phyloP scores from a whole-genome alignment of 2,329 filamentous ascomycete genomes.

The Elsinoe necatrix region DNA sequence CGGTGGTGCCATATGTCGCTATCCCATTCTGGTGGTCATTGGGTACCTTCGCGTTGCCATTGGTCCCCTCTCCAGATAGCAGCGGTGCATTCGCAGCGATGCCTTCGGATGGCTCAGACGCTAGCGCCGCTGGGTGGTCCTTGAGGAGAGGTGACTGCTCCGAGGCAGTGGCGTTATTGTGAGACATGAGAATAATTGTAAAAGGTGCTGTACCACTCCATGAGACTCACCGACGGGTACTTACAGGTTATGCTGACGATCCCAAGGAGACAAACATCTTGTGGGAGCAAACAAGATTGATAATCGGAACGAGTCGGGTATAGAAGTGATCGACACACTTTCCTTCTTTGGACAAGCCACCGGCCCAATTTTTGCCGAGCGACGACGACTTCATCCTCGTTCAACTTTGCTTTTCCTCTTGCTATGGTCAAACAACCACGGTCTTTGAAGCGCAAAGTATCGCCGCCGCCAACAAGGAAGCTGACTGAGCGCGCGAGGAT shows the following conservation, averaged over 20 bases:
- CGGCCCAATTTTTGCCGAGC: slow-evolving; percentile 4
- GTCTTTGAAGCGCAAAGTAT: slow-evolving; percentile 20
- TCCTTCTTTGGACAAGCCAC: neutral
- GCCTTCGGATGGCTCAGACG: neutral
- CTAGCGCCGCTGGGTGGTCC: neutral
- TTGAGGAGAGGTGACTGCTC: neutral
- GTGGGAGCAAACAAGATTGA: neutral
- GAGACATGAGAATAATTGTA: neutral
- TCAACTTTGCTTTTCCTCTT: neutral
- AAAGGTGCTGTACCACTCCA: neutral
- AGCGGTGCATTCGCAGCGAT: neutral
- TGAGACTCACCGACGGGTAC: neutral
- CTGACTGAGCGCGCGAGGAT: slow-evolving; percentile 7
- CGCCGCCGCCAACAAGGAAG: slow-evolving; percentile 25
- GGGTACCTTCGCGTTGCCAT: neutral
- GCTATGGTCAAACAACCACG: slow-evolving; percentile 4
- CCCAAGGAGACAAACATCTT: neutral
- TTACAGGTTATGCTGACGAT: neutral
- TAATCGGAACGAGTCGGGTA: slow-evolving; percentile 1
- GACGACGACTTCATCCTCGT: neutral
- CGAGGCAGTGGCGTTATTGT: neutral
- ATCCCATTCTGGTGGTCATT: neutral
- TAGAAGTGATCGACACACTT: slow-evolving; percentile 2
- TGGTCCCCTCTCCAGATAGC: neutral
- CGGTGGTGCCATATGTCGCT: neutral